A percentile compares a stretch with the other conserved stretches of the same genome.
phyloP scores from a whole-genome alignment of 1,284 basidiomycete species.

The Apiotrichum gamsii region DNA sequence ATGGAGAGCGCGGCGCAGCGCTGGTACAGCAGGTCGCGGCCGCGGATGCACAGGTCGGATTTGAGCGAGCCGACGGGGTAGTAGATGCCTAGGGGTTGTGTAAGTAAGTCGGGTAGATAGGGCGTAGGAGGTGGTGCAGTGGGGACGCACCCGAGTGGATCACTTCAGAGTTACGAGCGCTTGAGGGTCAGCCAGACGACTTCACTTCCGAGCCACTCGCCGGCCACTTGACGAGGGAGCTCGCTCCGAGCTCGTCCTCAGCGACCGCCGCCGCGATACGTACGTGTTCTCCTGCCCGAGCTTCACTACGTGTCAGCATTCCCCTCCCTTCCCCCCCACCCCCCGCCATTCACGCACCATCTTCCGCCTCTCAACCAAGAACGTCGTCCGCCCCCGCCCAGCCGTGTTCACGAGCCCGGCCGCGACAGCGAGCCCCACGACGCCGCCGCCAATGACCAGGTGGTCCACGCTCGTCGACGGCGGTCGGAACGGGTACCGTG shows the following conservation, averaged over 20 bases:
- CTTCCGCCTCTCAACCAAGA: constrained; percentile 73
- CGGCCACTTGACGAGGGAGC: too few species aligned
- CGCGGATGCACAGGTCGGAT: constrained; percentile 77
- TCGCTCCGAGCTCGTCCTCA: neutral
- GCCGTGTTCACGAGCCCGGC: constrained; percentile 61
- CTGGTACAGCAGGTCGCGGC: constrained; percentile 76
- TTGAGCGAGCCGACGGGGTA: constrained; percentile 84
- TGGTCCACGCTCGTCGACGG: constrained; percentile 79
- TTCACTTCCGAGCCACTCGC: too few species aligned
- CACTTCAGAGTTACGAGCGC: constrained; percentile 92
- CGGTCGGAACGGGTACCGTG: constrained; percentile 48
- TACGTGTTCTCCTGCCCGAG: constrained; percentile 77
- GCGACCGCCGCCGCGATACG: constrained; percentile 7
- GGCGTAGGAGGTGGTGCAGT: constrained; percentile 1
- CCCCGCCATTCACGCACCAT: constrained; percentile 41
- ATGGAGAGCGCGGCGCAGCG: constrained; percentile 64
- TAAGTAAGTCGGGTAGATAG: neutral
- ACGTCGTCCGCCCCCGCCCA: constrained; percentile 66
- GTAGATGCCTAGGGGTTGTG: constrained; percentile 20
- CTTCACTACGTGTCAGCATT: constrained; percentile 17
- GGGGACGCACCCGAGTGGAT: constrained; percentile 69
- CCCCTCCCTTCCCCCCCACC: neutral
- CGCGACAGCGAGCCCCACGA: constrained; percentile 82
- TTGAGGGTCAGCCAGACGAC: constrained; percentile 45
- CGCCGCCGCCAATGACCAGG: constrained; percentile 86